Conservation (phyloP, 192 early-diverging fungal genomes). For the Backusella circina region DNA sequence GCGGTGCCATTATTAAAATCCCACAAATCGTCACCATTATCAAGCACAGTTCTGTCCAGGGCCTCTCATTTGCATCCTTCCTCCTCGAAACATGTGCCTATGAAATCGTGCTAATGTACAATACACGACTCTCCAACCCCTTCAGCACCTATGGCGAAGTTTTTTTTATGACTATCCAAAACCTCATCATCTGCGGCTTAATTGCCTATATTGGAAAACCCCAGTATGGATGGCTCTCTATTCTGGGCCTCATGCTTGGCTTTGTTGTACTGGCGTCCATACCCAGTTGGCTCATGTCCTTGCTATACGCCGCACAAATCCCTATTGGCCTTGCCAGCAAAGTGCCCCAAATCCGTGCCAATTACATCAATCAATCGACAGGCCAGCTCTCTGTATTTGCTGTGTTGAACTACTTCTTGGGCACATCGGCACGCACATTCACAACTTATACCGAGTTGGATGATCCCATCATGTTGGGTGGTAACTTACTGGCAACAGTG, state of each 20-base stretch:
- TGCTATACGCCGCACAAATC: conserved; percentile 48
- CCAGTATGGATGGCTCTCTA: conserved; percentile 37
- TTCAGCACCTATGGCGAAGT: conserved; percentile 89
- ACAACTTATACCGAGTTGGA: conserved; percentile 91
- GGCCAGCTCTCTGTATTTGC: conserved; percentile 92
- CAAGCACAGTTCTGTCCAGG: conserved; percentile 59
- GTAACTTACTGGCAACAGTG: conserved; percentile 61
- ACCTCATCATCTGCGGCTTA: conserved; percentile 72
- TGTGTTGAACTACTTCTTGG: conserved; percentile 83
- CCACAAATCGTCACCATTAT: conserved; percentile 96
- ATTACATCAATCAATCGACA: conserved; percentile 77
- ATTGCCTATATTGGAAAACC: conserved; percentile 50
- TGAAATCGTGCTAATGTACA: conserved; percentile 82
- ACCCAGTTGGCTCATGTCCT: conserved; percentile 5
- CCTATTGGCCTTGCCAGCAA: conserved; percentile 77
- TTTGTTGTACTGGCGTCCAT: conserved; percentile 3
- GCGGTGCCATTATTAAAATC: conserved; percentile 87
- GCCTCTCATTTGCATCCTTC: conserved; percentile 78
- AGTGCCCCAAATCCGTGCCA: conserved; percentile 86
- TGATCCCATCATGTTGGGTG: conserved; percentile 72
- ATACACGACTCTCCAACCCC: conserved; percentile 74
- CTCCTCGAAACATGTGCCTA: conserved; percentile 83
- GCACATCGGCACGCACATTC: conserved; percentile 81
- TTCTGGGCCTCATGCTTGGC: conserved; percentile 31
- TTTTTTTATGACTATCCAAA: conserved; percentile 81